Base-by-base conservation (phyloP, 306 rosid genomes). In the Prunus kanzakura region DNA sequence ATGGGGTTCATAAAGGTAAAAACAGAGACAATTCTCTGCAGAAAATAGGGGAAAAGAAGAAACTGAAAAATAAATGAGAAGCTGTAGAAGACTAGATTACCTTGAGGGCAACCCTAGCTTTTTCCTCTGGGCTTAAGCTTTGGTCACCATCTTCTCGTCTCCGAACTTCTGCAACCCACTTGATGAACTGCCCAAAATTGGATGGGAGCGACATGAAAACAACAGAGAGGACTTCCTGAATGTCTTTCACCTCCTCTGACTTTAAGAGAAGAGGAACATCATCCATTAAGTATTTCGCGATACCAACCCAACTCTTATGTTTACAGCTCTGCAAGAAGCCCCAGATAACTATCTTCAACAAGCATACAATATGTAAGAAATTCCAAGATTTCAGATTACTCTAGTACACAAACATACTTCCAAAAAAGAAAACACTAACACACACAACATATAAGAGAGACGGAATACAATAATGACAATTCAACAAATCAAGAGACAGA, bases 81-180 rank as follows among this genome's bases (percentile, higher is more conserved):
- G 79, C 52, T 65, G 46, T 78, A 27, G 67, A 71, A 23, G 55
- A 23, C 68, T 22, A 27, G 35, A 65, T 64, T 71, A 94, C 98
- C 96, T 95, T 95, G 79, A 95, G 69, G n/a, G 88, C 55, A 41
- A 89, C 84, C 83, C 97, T 90, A 64, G 96, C 86, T 77, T 85
- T 92, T 91, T 95, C 97, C 87, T 95, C 98, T 54, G 79, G 73
- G 82, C 96, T 92, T 78, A 95, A 75, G 75, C 88, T 79, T 73
- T 87, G 87, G 76, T 66, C 83, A 11, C 87, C 91, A 72, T 94
- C 98, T 76, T 94, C 98, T 65, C 67, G 84, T 77, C 93, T 89
- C 85, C 98, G 88, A 71, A 92, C 87, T 87, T 92, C 97, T 67
- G 97, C 98, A 69, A 94, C 61, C 98, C 98, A 94, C 84, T 90